Evolutionary conservation across 1,284 basidiomycete genomes (phyloP).

Genomic region (Ganoderma meredithae): DNA sequence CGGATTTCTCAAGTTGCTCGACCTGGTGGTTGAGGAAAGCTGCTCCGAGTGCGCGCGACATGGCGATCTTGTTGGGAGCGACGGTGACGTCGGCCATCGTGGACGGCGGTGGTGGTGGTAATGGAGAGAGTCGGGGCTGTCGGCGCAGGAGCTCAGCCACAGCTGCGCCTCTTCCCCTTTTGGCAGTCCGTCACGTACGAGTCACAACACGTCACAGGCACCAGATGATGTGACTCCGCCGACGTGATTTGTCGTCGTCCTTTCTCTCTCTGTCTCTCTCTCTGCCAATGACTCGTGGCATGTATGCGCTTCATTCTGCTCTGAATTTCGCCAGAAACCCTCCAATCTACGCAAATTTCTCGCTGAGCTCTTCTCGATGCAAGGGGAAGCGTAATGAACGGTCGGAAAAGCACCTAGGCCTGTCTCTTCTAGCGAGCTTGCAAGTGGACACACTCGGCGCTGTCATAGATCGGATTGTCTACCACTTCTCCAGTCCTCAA

Average conservation of each 20-base stretch:
- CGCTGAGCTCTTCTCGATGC: background rate
- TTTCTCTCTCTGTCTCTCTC: background rate
- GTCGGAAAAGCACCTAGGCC: background rate
- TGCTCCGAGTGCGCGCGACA: slow-evolving; percentile 84
- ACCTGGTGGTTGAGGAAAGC: slow-evolving; percentile 86
- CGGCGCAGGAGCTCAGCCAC: slow-evolving; percentile 20
- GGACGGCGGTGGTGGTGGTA: slow-evolving; percentile 20
- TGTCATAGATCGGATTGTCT: too few species aligned
- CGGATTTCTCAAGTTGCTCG: slow-evolving; percentile 80
- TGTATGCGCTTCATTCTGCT: background rate
- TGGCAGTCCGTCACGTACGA: slow-evolving; percentile 8
- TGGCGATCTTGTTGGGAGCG: slow-evolving; percentile 64
- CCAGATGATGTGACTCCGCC: background rate
- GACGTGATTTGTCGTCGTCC: too few species aligned
- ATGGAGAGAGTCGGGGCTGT: slow-evolving; percentile 1
- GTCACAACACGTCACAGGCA: slow-evolving; percentile 13
- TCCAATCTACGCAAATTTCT: background rate
- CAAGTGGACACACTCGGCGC: too few species aligned
- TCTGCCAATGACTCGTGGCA: background rate
- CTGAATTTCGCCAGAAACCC: background rate
- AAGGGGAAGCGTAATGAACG: background rate
- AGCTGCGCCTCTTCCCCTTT: slow-evolving; percentile 18
- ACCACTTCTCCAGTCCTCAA: too few species aligned
- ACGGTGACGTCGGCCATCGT: slow-evolving; percentile 35
- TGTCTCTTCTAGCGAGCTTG: background rate